These are phyloP conservation scores for Paraconiothyrium brasiliense DNA, from an alignment of 2,329 filamentous ascomycete genomes.

Conservation along the genomic window DNA sequence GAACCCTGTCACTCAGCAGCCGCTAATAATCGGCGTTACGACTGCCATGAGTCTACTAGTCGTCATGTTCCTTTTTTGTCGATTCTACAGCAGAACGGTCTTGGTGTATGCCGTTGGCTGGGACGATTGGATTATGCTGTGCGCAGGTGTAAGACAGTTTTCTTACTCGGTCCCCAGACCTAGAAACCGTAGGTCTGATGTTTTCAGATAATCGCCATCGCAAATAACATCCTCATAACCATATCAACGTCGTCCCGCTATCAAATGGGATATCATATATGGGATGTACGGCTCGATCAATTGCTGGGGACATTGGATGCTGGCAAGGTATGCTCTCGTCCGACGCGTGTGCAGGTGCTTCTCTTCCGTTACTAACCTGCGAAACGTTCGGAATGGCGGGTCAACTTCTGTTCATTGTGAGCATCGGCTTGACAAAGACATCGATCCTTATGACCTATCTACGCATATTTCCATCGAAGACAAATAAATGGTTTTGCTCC, in stretches of 20 bases:
- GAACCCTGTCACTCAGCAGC: constrained; percentile 33
- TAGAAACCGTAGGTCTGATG: neutral
- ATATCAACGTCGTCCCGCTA: constrained; percentile 35
- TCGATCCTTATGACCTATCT: constrained; percentile 36
- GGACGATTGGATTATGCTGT: constrained; percentile 25
- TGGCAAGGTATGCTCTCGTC: constrained; percentile 25
- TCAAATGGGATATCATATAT: constrained; percentile 42
- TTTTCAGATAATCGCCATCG: constrained; percentile 29
- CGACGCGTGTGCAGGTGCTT: neutral
- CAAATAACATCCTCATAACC: constrained; percentile 38
- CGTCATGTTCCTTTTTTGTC: constrained; percentile 29
- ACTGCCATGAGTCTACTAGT: constrained; percentile 35
- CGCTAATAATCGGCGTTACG: constrained; percentile 34
- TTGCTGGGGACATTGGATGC: constrained; percentile 27
- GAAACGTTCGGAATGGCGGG: constrained; percentile 26
- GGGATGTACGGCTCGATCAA: constrained; percentile 32
- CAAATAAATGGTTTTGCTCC: constrained; percentile 42
- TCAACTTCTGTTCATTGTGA: constrained; percentile 35
- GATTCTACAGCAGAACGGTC: constrained; percentile 38
- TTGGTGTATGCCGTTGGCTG: constrained; percentile 35
- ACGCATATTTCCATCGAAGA: constrained; percentile 37
- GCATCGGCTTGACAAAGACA: constrained; percentile 39
- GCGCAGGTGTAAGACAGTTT: constrained; percentile 32
- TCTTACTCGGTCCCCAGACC: no score
- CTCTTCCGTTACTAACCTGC: neutral